These are phyloP conservation scores for Cinnamomum chago DNA, from an alignment of 164 flowering plant species.

Conservation along the genomic window DNA sequence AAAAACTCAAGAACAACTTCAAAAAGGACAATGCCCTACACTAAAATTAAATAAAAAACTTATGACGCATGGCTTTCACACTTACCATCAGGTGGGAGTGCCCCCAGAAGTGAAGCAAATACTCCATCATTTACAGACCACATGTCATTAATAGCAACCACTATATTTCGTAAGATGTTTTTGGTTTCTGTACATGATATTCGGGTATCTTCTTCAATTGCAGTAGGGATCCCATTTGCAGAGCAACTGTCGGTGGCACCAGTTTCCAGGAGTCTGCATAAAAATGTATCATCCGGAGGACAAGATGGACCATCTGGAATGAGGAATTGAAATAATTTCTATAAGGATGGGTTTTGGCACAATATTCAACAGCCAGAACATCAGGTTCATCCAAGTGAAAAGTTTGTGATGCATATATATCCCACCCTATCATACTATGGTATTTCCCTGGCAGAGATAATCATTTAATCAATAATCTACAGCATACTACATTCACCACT, in stretches of 20 bases:
- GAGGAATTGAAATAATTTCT: conserved; percentile 2
- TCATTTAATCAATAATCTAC: neutral
- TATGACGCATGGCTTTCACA: neutral
- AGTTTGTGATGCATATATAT: neutral
- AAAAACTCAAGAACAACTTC: conserved; percentile 1
- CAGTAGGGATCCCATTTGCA: conserved; percentile 23
- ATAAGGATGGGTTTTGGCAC: neutral
- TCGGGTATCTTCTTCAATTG: conserved; percentile 34
- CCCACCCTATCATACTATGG: neutral
- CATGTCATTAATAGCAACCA: conserved; percentile 43
- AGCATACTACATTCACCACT: neutral
- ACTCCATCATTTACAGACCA: conserved; percentile 48
- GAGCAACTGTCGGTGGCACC: conserved; percentile 90
- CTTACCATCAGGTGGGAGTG: conserved; percentile 58
- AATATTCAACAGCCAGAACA: neutral
- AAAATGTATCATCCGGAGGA: conserved; percentile 46
- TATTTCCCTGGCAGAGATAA: neutral
- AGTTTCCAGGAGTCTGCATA: conserved; percentile 63
- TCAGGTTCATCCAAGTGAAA: neutral
- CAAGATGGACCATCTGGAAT: conserved; percentile 43
- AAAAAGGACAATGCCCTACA: neutral
- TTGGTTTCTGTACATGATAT: conserved; percentile 24
- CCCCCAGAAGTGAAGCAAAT: conserved; percentile 29
- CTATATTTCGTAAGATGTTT: conserved; percentile 44
- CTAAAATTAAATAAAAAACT: neutral